Evolutionary conservation across 148 eudicot genomes (phyloP), one percentile per base, ranked within the genome.

Genomic region (Persicaria maculosa): DNA sequence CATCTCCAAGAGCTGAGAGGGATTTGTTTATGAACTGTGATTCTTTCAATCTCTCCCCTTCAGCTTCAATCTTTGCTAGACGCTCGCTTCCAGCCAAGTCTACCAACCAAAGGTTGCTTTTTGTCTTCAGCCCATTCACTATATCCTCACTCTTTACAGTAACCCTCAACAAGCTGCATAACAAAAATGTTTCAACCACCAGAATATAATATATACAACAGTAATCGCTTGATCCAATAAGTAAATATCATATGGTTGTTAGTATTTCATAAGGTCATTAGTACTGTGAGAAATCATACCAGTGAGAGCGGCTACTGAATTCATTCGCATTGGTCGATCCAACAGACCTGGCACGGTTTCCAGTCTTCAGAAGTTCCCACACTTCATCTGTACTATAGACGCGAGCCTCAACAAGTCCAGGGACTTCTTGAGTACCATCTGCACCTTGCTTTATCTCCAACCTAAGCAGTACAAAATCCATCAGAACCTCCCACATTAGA

Each of bases 41-140:
- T 79, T 94, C 98, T 79, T 94, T 94, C 75, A 94, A 78, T 75
- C 98, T 86, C 75, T 94, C 98, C 68, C 98, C 98, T 86, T 92
- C 97, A 77, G 89, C 97, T 83, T 91, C 93, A 77, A 87, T 91
- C 84, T 87, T 87, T 22, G 93, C 97, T 44, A 94, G 81, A 44
- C 98, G 96, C 77, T 95, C 98, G 74, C 98, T 95, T 71, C 98
- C 98, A 58, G 98, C 98, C 89, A 95, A 88, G 77, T 95, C 98
- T 5, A 95, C 97, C 79, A 95, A 80, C 98, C 98, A 94, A 65
- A 95, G 90, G 76, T 92, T 85, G 87, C 98, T 92, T 79, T 84
- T 92, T 72, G 98, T 92, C 80, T 80, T 86, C 55, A 86, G 86
- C 44, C 96, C 92, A 80, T 84, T 92, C 44, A 95, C 76, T 78